Evolutionary conservation across 208 protist species (phyloP).

Genomic region (Herpetomonas tarakana): DNA sequence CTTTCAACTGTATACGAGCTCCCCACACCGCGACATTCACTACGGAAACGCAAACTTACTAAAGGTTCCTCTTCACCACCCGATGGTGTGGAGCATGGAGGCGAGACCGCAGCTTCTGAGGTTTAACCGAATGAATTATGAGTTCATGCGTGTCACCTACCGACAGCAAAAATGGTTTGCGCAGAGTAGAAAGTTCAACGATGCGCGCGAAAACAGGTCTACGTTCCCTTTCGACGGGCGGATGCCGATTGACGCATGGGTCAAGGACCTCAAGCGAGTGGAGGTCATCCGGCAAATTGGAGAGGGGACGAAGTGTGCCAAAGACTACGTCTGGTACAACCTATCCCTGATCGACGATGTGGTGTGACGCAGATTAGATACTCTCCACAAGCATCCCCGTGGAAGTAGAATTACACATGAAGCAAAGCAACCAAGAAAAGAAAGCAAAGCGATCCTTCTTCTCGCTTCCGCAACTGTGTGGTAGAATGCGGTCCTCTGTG

Average conservation of each 20-base stretch:
- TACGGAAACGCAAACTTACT: slow-evolving; percentile 22
- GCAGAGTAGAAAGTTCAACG: neutral
- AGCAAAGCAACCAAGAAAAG: no score
- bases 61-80: neutral
- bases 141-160: slow-evolving; percentile 20
- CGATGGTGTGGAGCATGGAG: slow-evolving; percentile 10
- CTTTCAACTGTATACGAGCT: slow-evolving; percentile 17
- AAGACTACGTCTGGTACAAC: neutral
- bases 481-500: no score
- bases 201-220: neutral
- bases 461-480: no score
- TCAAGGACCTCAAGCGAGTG: neutral
- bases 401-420: no score
- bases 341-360: neutral
- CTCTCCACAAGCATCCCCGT: no score
- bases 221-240: neutral
- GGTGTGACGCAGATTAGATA: no score
- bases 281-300: neutral
- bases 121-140: slow-evolving; percentile 23
- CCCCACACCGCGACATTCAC: slow-evolving; percentile 13
- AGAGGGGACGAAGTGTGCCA: neutral
- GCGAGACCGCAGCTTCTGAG: slow-evolving; percentile 2
- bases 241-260: neutral
- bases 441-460: no score
- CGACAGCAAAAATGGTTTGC: slow-evolving; percentile 2